Evolutionary conservation across 805 yeast species (phyloP).

Genomic region (Brettanomyces custersianus): DNA sequence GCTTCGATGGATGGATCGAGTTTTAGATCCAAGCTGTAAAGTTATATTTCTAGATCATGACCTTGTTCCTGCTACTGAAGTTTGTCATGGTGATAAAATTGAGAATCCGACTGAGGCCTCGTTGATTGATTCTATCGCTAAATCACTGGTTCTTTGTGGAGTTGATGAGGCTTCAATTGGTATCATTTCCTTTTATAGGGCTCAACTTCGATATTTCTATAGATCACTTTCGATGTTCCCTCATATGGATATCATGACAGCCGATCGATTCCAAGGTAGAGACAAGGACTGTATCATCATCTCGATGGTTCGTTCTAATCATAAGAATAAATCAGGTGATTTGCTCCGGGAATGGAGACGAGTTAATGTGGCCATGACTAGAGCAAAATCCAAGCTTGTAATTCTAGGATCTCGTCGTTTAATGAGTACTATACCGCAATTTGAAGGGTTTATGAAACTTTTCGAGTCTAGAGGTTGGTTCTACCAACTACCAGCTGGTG

Average conservation of each 20-base stretch:
- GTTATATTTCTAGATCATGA: conserved; percentile 84
- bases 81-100: conserved; percentile 51
- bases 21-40: conserved; percentile 44
- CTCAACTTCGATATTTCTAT: conserved; percentile 53
- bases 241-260: conserved; percentile 74
- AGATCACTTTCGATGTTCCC: conserved; percentile 18
- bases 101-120: conserved; percentile 69
- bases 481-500: conserved; percentile 41
- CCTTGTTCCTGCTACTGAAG: conserved; percentile 47
- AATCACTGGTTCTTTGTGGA: conserved; percentile 50
- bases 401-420: conserved; percentile 74
- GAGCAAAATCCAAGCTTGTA: conserved; percentile 78
- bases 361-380: conserved; percentile 87
- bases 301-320: conserved; percentile 80
- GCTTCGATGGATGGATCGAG: conserved; percentile 63
- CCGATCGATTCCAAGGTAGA: conserved; percentile 93
- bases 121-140: conserved; percentile 53
- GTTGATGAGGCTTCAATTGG: conserved; percentile 58
- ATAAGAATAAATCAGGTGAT: conserved; percentile 58
- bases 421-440: conserved; percentile 38
- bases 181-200: conserved; percentile 80
- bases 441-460: conserved; percentile 52
- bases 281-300: conserved; percentile 89
- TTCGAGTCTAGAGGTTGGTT: conserved; percentile 56
- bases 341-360: conserved; percentile 84